A percentile compares a stretch with the other conserved stretches of the same genome.
phyloP scores from a whole-genome alignment of 768 basidiomycete species.

The Suillus occidentalis region DNA sequence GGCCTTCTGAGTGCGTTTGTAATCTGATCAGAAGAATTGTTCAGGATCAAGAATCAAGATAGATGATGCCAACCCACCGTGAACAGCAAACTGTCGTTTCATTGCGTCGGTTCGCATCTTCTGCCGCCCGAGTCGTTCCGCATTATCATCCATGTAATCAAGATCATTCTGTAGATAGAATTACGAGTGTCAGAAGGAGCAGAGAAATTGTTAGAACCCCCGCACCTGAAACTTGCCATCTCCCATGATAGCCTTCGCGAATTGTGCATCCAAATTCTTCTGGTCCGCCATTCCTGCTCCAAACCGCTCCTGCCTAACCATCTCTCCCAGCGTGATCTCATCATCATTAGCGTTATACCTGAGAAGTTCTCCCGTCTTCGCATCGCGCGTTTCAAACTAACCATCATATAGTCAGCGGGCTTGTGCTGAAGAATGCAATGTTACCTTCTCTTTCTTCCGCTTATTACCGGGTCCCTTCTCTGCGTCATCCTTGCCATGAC shows the following conservation, averaged over 20 bases:
- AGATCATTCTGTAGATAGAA: conserved; percentile 61
- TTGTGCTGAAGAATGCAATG: conserved; percentile 4
- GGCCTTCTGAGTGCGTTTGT: conserved; percentile 90
- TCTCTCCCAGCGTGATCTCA: conserved; percentile 78
- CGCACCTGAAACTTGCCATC: conserved; percentile 86
- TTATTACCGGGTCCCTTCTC: conserved; percentile 62
- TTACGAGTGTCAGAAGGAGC: not conserved
- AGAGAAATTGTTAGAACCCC: not conserved
- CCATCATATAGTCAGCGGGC: not conserved
- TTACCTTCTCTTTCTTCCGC: conserved; percentile 73
- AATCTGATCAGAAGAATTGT: conserved; percentile 57
- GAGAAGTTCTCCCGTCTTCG: conserved; percentile 85
- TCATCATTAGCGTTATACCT: conserved; percentile 93
- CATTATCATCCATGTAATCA: conserved; percentile 97
- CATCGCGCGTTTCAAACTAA: conserved; percentile 86
- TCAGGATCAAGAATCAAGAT: conserved; percentile 3
- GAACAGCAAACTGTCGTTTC: conserved; percentile 95
- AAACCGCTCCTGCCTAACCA: conserved; percentile 91
- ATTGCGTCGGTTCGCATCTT: conserved; percentile 97
- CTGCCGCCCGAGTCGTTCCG: conserved; percentile 85
- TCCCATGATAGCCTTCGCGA: conserved; percentile 83
- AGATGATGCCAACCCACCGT: conserved; percentile 53
- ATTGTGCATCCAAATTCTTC: conserved; percentile 87
- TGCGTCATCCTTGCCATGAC: conserved; percentile 67
- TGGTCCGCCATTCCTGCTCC: conserved; percentile 87